Evolutionary conservation across 148 eudicot species (phyloP).

Genomic region (Rhododendron vialii): DNA sequence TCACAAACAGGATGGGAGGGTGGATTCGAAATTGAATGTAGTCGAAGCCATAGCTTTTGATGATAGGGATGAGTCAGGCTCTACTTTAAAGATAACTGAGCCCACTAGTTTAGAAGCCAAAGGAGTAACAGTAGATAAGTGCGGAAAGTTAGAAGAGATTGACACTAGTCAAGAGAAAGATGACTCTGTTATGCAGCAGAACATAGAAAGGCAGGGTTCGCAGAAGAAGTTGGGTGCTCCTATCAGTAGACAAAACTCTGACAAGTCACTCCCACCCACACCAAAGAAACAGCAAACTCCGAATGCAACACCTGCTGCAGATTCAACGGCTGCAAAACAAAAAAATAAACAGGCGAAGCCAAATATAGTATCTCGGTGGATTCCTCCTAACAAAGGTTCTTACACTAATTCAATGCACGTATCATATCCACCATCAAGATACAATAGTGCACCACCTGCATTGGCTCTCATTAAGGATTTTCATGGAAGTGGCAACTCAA

Average conservation of each 20-base stretch:
- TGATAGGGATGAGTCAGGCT: conserved; percentile 37
- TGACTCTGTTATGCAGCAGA: conserved; percentile 26
- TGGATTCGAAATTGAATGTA: conserved; percentile 19
- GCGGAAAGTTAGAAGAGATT: conserved; percentile 28
- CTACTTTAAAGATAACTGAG: conserved; percentile 22
- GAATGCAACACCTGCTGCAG: conserved; percentile 52
- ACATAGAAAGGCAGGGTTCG: conserved; percentile 44
- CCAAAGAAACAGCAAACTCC: conserved; percentile 45
- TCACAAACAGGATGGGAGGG: conserved; percentile 31
- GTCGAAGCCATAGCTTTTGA: conserved; percentile 46
- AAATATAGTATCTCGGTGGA: conserved; percentile 73
- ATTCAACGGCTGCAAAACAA: conserved; percentile 38
- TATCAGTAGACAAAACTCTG: conserved; percentile 44
- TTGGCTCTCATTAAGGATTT: conserved; percentile 49
- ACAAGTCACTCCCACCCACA: conserved; percentile 37
- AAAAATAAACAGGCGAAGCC: conserved; percentile 54
- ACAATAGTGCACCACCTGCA: conserved; percentile 62
- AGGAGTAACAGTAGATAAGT: conserved; percentile 16
- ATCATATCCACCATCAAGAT: conserved; percentile 63
- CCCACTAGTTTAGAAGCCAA: conserved; percentile 24
- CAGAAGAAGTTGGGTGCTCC: conserved; percentile 42
- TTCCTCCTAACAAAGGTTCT: conserved; percentile 75
- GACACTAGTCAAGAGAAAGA: conserved; percentile 37
- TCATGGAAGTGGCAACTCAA: conserved; percentile 36
- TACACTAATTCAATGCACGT: conserved; percentile 81